Evolutionary conservation across 768 basidiomycete species (phyloP).

Genomic region (Leccinum obscurum): DNA sequence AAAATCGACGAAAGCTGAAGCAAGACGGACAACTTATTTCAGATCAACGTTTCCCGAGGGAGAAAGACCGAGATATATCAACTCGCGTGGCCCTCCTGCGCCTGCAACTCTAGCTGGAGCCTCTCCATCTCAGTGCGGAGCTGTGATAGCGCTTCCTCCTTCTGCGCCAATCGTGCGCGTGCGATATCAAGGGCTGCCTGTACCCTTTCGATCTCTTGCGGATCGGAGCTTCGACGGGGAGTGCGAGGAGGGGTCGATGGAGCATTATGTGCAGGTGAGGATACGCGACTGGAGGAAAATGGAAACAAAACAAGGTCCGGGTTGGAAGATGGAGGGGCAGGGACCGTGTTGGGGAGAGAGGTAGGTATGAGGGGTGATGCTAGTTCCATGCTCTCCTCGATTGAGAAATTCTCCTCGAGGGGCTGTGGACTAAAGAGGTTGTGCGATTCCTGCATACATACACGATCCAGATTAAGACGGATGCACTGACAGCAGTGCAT

Average conservation of each 20-base stretch:
- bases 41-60: not conserved
- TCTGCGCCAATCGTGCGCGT: conserved; percentile 20
- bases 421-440: conserved; percentile 17
- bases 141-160: conserved; percentile 21
- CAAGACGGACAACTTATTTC: not conserved
- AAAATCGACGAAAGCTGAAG: not conserved
- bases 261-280: conserved; percentile 13
- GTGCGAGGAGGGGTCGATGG: not conserved
- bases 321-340: not conserved
- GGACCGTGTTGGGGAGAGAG: conserved; percentile 14
- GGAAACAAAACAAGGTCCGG: conserved; percentile 15
- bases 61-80: not conserved
- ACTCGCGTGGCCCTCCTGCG: not conserved
- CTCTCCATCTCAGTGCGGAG: conserved; percentile 26
- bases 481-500: not conserved
- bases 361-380: conserved; percentile 49
- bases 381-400: conserved; percentile 52
- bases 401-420: conserved; percentile 35
- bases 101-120: conserved; percentile 14
- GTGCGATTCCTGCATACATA: conserved; percentile 7
- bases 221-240: conserved; percentile 7
- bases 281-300: conserved; percentile 21
- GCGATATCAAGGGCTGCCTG: conserved; percentile 24
- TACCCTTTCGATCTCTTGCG: conserved; percentile 23
- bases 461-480: not conserved